Percentiles rank a stretch among this genome's conserved stretches.
Conservation (phyloP, 1,139 yeast genomes). For the Geotrichum macrosporum region DNA sequence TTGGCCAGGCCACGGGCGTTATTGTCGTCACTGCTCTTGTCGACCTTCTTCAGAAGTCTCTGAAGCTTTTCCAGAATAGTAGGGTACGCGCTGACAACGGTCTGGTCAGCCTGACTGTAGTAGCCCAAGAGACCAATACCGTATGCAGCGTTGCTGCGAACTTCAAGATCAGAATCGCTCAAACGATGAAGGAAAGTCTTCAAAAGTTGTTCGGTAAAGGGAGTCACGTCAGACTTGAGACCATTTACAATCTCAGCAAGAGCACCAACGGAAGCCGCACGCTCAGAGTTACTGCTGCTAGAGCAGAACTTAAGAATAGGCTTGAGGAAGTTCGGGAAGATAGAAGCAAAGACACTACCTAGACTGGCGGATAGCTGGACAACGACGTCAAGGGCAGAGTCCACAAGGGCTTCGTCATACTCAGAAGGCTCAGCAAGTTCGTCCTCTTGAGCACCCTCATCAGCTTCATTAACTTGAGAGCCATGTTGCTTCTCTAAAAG, state of each 20-base stretch:
- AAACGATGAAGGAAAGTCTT: slow-evolving; percentile 65
- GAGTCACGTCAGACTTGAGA: slow-evolving; percentile 58
- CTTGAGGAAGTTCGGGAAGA: slow-evolving; percentile 71
- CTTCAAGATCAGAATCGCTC: slow-evolving; percentile 79
- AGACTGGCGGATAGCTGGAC: slow-evolving; percentile 70
- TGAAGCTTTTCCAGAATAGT: slow-evolving; percentile 71
- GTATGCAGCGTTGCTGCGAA: slow-evolving; percentile 92
- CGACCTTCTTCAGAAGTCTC: slow-evolving; percentile 73
- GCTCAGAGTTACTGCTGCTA: slow-evolving; percentile 65
- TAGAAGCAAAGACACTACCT: slow-evolving; percentile 67
- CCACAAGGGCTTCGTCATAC: slow-evolving; percentile 79
- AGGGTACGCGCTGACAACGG: slow-evolving; percentile 63
- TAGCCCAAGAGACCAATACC: slow-evolving; percentile 84
- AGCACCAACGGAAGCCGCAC: slow-evolving; percentile 83
- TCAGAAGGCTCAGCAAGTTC: slow-evolving; percentile 77
- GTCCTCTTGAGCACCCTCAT: slow-evolving; percentile 51
- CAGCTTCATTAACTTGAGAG: slow-evolving; percentile 64
- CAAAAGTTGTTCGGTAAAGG: slow-evolving; percentile 64
- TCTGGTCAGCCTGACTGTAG: slow-evolving; percentile 44
- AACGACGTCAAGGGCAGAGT: slow-evolving; percentile 79
- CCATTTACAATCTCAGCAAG: slow-evolving; percentile 85
- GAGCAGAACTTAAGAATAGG: slow-evolving; percentile 56
- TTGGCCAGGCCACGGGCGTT: slow-evolving; percentile 85
- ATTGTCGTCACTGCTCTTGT: slow-evolving; percentile 70
- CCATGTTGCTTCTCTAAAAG: slow-evolving; percentile 76